Percentiles rank a stretch among this genome's conserved stretches.
Conservation (phyloP, 83 land plant species). For the Isoetes engelmannii region DNA sequence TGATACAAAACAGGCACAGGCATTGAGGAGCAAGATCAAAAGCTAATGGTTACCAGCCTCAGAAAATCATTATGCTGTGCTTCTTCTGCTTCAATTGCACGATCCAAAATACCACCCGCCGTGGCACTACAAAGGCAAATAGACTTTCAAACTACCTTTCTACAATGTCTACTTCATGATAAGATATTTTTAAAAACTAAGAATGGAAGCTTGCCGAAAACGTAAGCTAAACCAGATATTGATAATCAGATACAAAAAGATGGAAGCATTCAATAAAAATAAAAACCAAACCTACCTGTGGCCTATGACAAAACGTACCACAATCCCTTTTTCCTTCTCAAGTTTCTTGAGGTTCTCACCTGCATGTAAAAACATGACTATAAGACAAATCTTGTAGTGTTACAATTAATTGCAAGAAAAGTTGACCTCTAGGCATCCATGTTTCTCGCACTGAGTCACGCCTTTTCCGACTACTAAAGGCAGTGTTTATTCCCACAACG, state of each 20-base stretch:
- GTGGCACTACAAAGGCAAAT: constrained; percentile 26
- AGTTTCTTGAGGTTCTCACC: constrained; percentile 23
- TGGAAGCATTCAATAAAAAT: neutral
- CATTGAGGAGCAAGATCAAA: neutral
- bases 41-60: constrained; percentile 39
- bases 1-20: too few relatives aligned
- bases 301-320: constrained; percentile 27
- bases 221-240: too few relatives aligned
- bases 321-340: constrained; percentile 27
- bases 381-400: neutral
- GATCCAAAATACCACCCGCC: constrained; percentile 45
- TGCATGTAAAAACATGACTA: constrained; percentile 4
- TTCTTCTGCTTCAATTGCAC: constrained; percentile 50
- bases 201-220: too few relatives aligned
- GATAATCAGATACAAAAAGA: too few relatives aligned
- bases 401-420: neutral
- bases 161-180: too few relatives aligned
- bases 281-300: constrained; percentile 9
- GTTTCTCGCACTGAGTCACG: constrained; percentile 64
- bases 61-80: constrained; percentile 45
- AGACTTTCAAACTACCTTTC: neutral
- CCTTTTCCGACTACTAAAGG: constrained; percentile 68
- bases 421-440: constrained; percentile 75
- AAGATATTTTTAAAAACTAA: too few relatives aligned
- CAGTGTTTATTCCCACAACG: constrained; percentile 67